Evolutionary conservation across 345 rosid species (phyloP).

Genomic region (Ailanthus altissimus): DNA sequence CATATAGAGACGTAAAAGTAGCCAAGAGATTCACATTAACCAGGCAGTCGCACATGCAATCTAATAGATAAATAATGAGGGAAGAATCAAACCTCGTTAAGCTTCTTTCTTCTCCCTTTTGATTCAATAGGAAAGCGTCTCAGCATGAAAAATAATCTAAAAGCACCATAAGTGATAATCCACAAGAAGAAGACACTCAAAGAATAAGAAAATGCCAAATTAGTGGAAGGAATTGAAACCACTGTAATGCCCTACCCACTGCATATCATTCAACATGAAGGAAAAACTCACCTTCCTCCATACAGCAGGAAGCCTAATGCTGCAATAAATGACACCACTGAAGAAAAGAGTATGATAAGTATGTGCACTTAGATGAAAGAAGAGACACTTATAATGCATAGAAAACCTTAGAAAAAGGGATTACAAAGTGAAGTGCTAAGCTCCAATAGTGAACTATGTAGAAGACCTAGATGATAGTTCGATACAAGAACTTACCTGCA

Average conservation of each 20-base stretch:
- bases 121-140: slow-evolving; percentile 97
- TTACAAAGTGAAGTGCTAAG: slow-evolving; percentile 1
- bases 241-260: slow-evolving; percentile 16
- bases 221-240: slow-evolving; percentile 11
- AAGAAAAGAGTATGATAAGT: slow-evolving; percentile 23
- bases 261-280: slow-evolving; percentile 10
- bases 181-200: slow-evolving; percentile 9
- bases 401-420: not conserved
- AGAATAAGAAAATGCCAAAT: slow-evolving; percentile 6
- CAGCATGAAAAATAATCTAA: slow-evolving; percentile 90
- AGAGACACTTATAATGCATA: not conserved
- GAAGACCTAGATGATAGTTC: slow-evolving; percentile 22
- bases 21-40: slow-evolving; percentile 1
- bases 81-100: slow-evolving; percentile 71
- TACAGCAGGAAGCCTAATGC: slow-evolving; percentile 90
- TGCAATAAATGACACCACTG: slow-evolving; percentile 89
- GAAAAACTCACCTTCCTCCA: slow-evolving; percentile 86
- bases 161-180: slow-evolving; percentile 16
- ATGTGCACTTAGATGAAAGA: slow-evolving; percentile 8
- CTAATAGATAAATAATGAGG: not conserved
- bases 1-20: not conserved
- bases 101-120: slow-evolving; percentile 97
- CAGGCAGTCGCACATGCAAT: not conserved
- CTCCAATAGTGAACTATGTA: not conserved
- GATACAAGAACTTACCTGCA: slow-evolving; percentile 57